Conservation (phyloP, 352 stramenopile species). For the Globisporangium paroecandrum region DNA sequence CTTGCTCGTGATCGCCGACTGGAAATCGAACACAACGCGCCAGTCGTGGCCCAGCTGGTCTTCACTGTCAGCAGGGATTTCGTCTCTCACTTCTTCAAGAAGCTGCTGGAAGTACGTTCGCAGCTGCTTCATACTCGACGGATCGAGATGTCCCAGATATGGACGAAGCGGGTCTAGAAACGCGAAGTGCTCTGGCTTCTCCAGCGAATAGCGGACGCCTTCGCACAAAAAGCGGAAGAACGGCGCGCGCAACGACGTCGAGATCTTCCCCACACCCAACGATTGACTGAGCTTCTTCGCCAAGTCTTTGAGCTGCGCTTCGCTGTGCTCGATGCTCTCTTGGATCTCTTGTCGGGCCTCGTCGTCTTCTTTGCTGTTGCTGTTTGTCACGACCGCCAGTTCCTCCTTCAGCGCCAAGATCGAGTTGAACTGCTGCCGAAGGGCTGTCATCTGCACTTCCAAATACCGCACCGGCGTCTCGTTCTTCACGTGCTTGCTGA, state of each 20-base stretch:
- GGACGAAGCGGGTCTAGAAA: conserved; percentile 70
- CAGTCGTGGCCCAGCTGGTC: conserved; percentile 46
- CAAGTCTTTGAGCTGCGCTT: conserved; percentile 62
- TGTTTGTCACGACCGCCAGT: conserved; percentile 19
- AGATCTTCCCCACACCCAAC: conserved; percentile 73
- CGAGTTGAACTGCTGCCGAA: conserved; percentile 64
- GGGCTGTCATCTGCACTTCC: conserved; percentile 85
- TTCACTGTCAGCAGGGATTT: conserved; percentile 32
- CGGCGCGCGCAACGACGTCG: conserved; percentile 52
- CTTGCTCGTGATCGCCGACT: conserved; percentile 32
- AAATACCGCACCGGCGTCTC: conserved; percentile 77
- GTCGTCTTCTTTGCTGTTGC: conserved; percentile 24
- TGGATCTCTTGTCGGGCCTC: conserved; percentile 50
- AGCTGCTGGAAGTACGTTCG: conserved; percentile 67
- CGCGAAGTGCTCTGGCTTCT: conserved; percentile 48
- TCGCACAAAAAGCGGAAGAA: conserved; percentile 85
- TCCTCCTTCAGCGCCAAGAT: conserved; percentile 70
- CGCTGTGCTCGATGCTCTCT: conserved; percentile 42
- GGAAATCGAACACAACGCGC: conserved; percentile 69
- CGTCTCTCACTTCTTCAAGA: conserved; percentile 34
- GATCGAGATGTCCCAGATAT: conserved; percentile 75
- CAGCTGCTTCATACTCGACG: conserved; percentile 55
- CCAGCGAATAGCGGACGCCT: conserved; percentile 70
- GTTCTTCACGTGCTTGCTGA: conserved; percentile 73
- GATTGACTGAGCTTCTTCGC: conserved; percentile 81